Base-by-base conservation (phyloP, 768 basidiomycete species). In the Tulasnella sp. region DNA sequence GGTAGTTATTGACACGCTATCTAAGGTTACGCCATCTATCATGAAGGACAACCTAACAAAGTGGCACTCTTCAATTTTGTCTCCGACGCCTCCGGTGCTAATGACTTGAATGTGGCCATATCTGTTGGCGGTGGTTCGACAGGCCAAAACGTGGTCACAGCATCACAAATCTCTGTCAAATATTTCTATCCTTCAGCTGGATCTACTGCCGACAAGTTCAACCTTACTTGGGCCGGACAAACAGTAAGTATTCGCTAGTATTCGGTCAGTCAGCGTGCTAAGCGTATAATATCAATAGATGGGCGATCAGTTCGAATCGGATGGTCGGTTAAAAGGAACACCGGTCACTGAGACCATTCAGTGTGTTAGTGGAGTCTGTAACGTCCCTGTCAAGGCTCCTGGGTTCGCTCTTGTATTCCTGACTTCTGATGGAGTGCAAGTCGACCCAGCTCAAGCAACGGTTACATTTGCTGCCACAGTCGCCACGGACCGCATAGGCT, bases 1-100 rank as follows among this genome's bases (percentile, higher is more conserved):
- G n/a, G n/a, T n/a, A n/a, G n/a, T n/a, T n/a, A n/a, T n/a, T n/a
- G n/a, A n/a, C n/a, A n/a, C n/a, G n/a, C n/a, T n/a, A n/a, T n/a
- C n/a, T 84, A 53, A 70, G 73, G 28, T 60, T 81, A 86, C 60
- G 81, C 74, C 5, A 74, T 89, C 47, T 88, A 87, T 60, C 83
- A 89, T 62, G 72, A 80, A 52, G 76, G 76, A 15, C 67, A 62
- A 3, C 74, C 80, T 3, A 48, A 40, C 53, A 25, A 37, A 22
- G 27, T 53, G n/a, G 53, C 48, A 16, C 35, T 54, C 40, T 55
- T 55, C 50, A 55, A 55, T 31, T 55, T 33, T 35, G 25, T 55
- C 7, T 29, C 37, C 28, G 54, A 55, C 22, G 35, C 53, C 22
- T 32, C 33, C 19, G 53, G 53, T 9, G 51, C 53, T 4, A 27